Conservation (phyloP, 495 filamentous ascomycete species). For the Annulohypoxylon maeteangense region DNA sequence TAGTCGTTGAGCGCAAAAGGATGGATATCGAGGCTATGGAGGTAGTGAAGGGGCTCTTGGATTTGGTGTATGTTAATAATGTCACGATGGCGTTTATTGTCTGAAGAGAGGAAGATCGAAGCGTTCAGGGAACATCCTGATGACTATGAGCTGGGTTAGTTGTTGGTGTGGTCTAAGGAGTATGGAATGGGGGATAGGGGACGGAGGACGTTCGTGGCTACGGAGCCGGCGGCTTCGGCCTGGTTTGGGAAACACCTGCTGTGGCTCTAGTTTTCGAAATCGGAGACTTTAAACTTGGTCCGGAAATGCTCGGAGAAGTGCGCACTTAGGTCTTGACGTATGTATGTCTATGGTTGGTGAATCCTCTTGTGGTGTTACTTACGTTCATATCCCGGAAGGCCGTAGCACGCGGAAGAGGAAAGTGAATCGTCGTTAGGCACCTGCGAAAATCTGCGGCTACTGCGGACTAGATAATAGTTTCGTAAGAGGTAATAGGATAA, state of each 20-base stretch:
- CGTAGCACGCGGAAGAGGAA: neutral
- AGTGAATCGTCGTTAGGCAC: neutral
- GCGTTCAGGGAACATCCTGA: slow-evolving; percentile 4
- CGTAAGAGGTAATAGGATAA: neutral
- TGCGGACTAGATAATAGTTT: neutral
- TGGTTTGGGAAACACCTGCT: neutral
- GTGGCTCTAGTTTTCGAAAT: neutral
- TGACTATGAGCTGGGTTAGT: slow-evolving; percentile 2
- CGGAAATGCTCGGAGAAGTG: neutral
- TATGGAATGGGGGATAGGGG: neutral
- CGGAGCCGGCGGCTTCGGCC: neutral
- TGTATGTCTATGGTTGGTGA: neutral
- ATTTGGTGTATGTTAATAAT: slow-evolving; percentile 17
- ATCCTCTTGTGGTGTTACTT: neutral
- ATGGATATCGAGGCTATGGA: slow-evolving; percentile 4
- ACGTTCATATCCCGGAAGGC: neutral
- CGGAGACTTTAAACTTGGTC: neutral
- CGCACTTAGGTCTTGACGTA: neutral
- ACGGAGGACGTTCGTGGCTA: neutral
- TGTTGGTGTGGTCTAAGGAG: neutral
- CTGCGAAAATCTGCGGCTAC: neutral
- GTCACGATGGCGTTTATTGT: slow-evolving; percentile 4
- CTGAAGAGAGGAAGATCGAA: neutral
- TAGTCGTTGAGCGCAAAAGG: slow-evolving; percentile 5
- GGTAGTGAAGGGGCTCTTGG: slow-evolving; percentile 2